These are phyloP conservation scores for Hericium coralloides DNA, from an alignment of 768 basidiomycete genomes.

Conservation along the genomic window DNA sequence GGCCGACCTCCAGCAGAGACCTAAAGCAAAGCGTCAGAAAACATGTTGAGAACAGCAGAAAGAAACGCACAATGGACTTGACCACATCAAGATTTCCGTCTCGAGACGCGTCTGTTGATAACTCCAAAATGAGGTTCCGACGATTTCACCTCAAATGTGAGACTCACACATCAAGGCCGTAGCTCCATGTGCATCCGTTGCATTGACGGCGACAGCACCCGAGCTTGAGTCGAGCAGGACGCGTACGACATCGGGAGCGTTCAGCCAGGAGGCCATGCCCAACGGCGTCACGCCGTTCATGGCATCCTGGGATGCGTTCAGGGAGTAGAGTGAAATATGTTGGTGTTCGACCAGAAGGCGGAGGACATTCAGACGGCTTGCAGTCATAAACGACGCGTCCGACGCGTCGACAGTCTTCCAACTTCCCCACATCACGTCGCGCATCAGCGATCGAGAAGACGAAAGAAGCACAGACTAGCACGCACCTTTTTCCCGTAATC, in stretches of 20 bases:
- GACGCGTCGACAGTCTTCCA: constrained; percentile 65
- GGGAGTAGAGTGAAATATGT: constrained; percentile 53
- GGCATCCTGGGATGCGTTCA: constrained; percentile 65
- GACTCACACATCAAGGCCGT: constrained; percentile 79
- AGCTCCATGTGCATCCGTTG: constrained; percentile 64
- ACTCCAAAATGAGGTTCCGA: background rate
- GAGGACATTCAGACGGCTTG: constrained; percentile 47
- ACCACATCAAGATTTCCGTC: constrained; percentile 66
- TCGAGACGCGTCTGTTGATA: constrained; percentile 57
- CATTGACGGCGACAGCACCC: constrained; percentile 61
- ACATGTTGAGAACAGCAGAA: background rate
- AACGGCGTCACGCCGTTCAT: constrained; percentile 72
- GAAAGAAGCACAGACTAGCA: constrained; percentile 9
- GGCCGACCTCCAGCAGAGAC: constrained; percentile 64
- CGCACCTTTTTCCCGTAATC: constrained; percentile 65
- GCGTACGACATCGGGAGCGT: constrained; percentile 50
- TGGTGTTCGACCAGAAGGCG: constrained; percentile 45
- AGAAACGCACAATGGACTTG: constrained; percentile 46
- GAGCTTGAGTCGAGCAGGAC: constrained; percentile 55
- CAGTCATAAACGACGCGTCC: constrained; percentile 59
- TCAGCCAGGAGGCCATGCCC: constrained; percentile 73
- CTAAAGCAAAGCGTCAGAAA: constrained; percentile 22
- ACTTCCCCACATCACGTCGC: constrained; percentile 23
- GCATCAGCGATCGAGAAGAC: background rate
- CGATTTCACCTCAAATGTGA: constrained; percentile 9